Percentiles rank a stretch among this genome's conserved stretches.
Evolutionary conservation across 2,329 filamentous ascomycete species (phyloP).

Genomic region (Byssothecium circinans): DNA sequence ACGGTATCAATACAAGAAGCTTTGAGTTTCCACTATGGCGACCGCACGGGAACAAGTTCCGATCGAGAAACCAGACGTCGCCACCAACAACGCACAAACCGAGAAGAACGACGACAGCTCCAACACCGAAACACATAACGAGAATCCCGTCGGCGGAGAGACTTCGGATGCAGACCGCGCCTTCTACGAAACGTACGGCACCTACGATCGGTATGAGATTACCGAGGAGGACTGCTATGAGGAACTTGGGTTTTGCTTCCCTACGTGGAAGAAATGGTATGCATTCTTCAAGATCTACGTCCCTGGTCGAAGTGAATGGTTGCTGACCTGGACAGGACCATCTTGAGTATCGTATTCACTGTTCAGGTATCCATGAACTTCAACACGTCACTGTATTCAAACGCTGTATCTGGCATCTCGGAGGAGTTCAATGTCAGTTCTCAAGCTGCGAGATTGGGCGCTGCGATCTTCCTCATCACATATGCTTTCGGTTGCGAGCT

Average conservation of each 20-base stretch:
- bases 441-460: slow-evolving; percentile 71
- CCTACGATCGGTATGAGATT: slow-evolving; percentile 52
- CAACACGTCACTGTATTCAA: slow-evolving; percentile 60
- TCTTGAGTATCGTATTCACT: slow-evolving; percentile 7
- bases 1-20: too few relatives aligned
- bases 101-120: slow-evolving; percentile 31
- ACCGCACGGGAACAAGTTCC: slow-evolving; percentile 2
- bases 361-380: slow-evolving; percentile 60
- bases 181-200: slow-evolving; percentile 38
- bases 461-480: slow-evolving; percentile 74
- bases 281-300: slow-evolving; percentile 53
- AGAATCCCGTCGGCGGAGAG: slow-evolving; percentile 15
- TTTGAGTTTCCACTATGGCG: too few relatives aligned
- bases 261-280: slow-evolving; percentile 57
- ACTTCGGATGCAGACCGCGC: slow-evolving; percentile 25
- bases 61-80: slow-evolving; percentile 21
- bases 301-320: slow-evolving; percentile 58
- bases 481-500: slow-evolving; percentile 88
- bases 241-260: slow-evolving; percentile 52
- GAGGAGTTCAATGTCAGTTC: slow-evolving; percentile 68
- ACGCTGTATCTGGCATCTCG: slow-evolving; percentile 55
- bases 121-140: slow-evolving; percentile 19
- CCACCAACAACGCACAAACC: slow-evolving; percentile 14
- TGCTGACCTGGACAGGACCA: slow-evolving; percentile 35
- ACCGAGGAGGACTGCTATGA: slow-evolving; percentile 55